These are phyloP conservation scores for Cyberlindnera subsufficiens DNA, from an alignment of 805 yeast species.

Conservation along the genomic window DNA sequence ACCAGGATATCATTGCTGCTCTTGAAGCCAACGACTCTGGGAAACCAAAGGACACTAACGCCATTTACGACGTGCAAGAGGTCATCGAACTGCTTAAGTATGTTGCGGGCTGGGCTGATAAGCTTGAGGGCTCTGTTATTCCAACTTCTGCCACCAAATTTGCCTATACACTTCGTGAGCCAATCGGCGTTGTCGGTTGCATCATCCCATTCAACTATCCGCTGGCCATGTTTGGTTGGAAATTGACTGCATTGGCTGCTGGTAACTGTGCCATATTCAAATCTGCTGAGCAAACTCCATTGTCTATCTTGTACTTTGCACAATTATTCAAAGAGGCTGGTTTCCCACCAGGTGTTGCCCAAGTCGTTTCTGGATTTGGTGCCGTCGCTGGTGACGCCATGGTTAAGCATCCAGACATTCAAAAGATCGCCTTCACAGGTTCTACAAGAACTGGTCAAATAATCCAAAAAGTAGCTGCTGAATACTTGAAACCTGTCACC, in stretches of 20 bases:
- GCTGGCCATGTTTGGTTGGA: conserved; percentile 45
- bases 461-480: conserved; percentile 36
- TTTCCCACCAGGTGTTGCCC: conserved; percentile 46
- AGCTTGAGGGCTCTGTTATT: conserved; percentile 57
- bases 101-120: conserved; percentile 74
- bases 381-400: conserved; percentile 40
- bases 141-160: conserved; percentile 53
- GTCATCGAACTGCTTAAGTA: conserved; percentile 52
- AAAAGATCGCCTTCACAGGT: conserved; percentile 52
- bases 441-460: conserved; percentile 43
- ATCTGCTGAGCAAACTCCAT: conserved; percentile 45
- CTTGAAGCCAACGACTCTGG: conserved; percentile 59
- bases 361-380: conserved; percentile 41
- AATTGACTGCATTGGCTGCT: conserved; percentile 41
- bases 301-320: conserved; percentile 38
- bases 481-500: conserved; percentile 41
- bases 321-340: conserved; percentile 38
- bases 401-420: conserved; percentile 38
- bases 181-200: conserved; percentile 47
- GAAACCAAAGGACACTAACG: conserved; percentile 46
- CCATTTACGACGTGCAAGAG: conserved; percentile 54
- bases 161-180: conserved; percentile 48
- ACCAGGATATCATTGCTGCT: conserved; percentile 45
- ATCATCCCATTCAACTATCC: conserved; percentile 51
- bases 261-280: conserved; percentile 44